phyloP scores from a whole-genome alignment of 208 protist species.

The Tritrichomonas musculus region DNA sequence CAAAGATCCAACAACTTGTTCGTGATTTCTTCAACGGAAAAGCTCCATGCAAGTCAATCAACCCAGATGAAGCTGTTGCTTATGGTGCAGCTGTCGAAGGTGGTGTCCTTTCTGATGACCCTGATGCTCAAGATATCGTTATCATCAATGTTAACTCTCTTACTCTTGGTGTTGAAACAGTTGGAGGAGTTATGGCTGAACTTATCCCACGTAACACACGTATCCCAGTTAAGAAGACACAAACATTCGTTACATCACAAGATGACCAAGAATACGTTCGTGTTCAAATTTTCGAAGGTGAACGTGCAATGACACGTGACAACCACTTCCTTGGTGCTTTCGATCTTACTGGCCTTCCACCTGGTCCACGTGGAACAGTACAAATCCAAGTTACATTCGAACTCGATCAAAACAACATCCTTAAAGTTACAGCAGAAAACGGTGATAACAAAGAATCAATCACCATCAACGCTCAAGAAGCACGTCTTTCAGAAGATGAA shows the following conservation, averaged over 20 bases:
- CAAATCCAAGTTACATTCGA: conserved; percentile 65
- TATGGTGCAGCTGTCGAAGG: conserved; percentile 84
- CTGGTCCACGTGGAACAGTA: conserved; percentile 80
- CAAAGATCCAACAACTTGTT: conserved; percentile 88
- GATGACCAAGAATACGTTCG: conserved; percentile 76
- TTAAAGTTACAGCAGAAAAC: conserved; percentile 84
- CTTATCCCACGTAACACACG: conserved; percentile 68
- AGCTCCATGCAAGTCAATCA: conserved; percentile 65
- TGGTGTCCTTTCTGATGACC: conserved; percentile 78
- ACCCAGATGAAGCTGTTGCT: conserved; percentile 71
- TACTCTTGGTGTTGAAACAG: conserved; percentile 86
- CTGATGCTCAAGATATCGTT: conserved; percentile 58
- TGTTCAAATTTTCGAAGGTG: conserved; percentile 92
- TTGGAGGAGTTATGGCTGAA: conserved; percentile 78
- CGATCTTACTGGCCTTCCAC: conserved; percentile 88
- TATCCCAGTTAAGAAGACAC: conserved; percentile 78
- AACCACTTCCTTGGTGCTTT: conserved; percentile 92
- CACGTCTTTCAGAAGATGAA: conserved; percentile 73
- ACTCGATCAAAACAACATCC: conserved; percentile 85
- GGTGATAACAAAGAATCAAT: conserved; percentile 83
- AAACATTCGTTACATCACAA: conserved; percentile 84
- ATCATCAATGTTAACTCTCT: conserved; percentile 57
- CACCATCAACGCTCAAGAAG: conserved; percentile 92
- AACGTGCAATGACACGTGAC: conserved; percentile 92
- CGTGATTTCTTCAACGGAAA: conserved; percentile 88